Evolutionary conservation across 495 filamentous ascomycete species (phyloP).

Genomic region (Alectoria sarmentosa): DNA sequence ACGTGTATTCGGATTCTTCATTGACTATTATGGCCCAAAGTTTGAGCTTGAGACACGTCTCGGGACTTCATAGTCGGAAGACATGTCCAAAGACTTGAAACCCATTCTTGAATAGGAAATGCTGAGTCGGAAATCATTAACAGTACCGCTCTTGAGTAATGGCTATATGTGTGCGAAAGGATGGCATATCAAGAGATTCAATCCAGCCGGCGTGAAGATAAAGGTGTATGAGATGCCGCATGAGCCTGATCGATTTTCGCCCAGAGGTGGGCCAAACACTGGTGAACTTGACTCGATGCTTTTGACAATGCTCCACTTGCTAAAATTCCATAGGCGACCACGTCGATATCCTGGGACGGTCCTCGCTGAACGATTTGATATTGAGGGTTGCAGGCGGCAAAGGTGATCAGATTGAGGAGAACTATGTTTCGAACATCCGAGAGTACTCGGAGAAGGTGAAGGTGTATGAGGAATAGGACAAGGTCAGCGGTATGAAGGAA

Average conservation of each 20-base stretch:
- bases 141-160: slow-evolving; percentile 77
- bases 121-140: too few relatives aligned
- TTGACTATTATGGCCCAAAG: too few relatives aligned
- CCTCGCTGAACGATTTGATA: slow-evolving; percentile 85
- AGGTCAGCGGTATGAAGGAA: background rate
- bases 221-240: slow-evolving; percentile 93
- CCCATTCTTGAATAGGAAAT: too few relatives aligned
- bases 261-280: slow-evolving; percentile 89
- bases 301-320: background rate
- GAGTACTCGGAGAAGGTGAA: slow-evolving; percentile 76
- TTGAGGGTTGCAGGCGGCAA: slow-evolving; percentile 82
- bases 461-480: slow-evolving; percentile 56
- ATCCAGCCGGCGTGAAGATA: slow-evolving; percentile 73
- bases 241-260: slow-evolving; percentile 86
- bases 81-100: too few relatives aligned
- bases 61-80: too few relatives aligned
- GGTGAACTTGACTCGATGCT: slow-evolving; percentile 36
- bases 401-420: slow-evolving; percentile 72
- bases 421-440: slow-evolving; percentile 67
- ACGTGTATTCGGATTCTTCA: too few relatives aligned
- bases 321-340: slow-evolving; percentile 60
- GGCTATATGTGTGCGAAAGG: slow-evolving; percentile 97
- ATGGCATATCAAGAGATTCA: slow-evolving; percentile 87
- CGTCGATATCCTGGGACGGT: slow-evolving; percentile 87
- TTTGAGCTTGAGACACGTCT: too few relatives aligned